Evolutionary conservation across 345 rosid genomes (phyloP).

Genomic region (Pelargonium nanum): DNA sequence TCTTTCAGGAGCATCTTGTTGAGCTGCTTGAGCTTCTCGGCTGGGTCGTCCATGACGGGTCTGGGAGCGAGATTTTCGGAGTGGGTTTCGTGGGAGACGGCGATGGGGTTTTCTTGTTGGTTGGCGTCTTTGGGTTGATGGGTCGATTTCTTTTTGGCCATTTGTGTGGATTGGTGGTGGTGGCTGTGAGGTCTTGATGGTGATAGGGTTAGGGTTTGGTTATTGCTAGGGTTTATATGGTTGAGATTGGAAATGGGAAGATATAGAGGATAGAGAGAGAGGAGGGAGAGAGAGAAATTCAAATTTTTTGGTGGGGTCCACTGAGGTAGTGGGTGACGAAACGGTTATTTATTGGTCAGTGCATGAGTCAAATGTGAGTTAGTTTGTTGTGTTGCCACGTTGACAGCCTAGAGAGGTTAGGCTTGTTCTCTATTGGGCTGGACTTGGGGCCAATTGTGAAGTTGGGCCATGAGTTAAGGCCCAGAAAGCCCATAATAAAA

Average conservation of each 20-base stretch:
- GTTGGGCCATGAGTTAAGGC: no score
- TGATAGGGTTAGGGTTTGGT: constrained; percentile 28
- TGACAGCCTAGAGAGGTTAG: no score
- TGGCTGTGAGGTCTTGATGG: not conserved
- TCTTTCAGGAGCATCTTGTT: constrained; percentile 48
- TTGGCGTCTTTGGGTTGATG: constrained; percentile 9
- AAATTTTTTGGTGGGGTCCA: not conserved
- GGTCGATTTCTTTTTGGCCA: constrained; percentile 43
- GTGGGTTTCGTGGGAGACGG: constrained; percentile 1
- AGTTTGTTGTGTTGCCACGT: no score
- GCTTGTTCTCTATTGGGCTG: no score
- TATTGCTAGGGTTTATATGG: constrained; percentile 31
- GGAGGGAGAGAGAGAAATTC: not conserved
- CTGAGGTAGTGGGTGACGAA: not conserved
- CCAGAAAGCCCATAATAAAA: no score
- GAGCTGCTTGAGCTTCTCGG: constrained; percentile 45
- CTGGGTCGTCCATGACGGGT: constrained; percentile 24
- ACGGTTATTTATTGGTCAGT: not conserved
- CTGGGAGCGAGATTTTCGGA: constrained; percentile 12
- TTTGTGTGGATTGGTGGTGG: constrained; percentile 12
- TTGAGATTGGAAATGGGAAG: constrained; percentile 12
- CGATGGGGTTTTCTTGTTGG: constrained; percentile 1
- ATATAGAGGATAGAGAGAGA: not conserved
- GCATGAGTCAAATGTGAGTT: no score
- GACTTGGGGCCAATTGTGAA: no score